phyloP scores from a whole-genome alignment of 164 flowering plant species.

The Piper betle region DNA sequence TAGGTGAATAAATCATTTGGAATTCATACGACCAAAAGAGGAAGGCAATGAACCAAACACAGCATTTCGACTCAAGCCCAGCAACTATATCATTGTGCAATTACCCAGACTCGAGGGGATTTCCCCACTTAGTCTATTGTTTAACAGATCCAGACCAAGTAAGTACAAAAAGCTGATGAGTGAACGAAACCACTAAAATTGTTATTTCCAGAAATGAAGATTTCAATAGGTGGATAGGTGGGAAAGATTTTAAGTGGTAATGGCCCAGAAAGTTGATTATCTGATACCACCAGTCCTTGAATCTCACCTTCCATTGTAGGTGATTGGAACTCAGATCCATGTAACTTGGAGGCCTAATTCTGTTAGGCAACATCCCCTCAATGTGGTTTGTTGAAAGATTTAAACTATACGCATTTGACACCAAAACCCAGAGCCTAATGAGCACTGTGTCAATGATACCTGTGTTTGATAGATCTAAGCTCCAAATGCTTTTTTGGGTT shows the following conservation, averaged over 20 bases:
- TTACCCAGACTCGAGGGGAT: slow-evolving; percentile 18
- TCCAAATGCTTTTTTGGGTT: slow-evolving; percentile 8
- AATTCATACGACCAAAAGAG: slow-evolving; percentile 2
- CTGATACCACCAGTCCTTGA: slow-evolving; percentile 9
- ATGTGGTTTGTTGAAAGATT: slow-evolving; percentile 12
- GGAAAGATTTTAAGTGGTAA: slow-evolving; percentile 9
- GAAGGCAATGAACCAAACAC: slow-evolving; percentile 23
- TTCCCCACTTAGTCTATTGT: slow-evolving; percentile 13
- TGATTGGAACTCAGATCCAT: slow-evolving; percentile 13
- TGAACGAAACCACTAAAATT: too few relatives aligned
- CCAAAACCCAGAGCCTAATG: slow-evolving; percentile 7
- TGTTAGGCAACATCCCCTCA: slow-evolving; percentile 8
- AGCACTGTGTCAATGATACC: slow-evolving; percentile 13
- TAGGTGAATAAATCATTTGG: slow-evolving; percentile 4
- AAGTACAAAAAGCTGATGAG: too few relatives aligned
- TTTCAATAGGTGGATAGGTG: not conserved
- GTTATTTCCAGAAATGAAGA: too few relatives aligned
- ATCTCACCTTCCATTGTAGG: slow-evolving; percentile 7
- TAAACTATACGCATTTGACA: slow-evolving; percentile 1
- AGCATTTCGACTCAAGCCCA: slow-evolving; percentile 14
- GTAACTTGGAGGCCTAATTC: not conserved
- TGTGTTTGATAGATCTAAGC: slow-evolving; percentile 1
- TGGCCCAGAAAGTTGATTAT: slow-evolving; percentile 13
- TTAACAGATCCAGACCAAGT: slow-evolving; percentile 5
- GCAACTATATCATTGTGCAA: not conserved